phyloP scores from a whole-genome alignment of 345 rosid species.

The Heritiera littoralis region DNA sequence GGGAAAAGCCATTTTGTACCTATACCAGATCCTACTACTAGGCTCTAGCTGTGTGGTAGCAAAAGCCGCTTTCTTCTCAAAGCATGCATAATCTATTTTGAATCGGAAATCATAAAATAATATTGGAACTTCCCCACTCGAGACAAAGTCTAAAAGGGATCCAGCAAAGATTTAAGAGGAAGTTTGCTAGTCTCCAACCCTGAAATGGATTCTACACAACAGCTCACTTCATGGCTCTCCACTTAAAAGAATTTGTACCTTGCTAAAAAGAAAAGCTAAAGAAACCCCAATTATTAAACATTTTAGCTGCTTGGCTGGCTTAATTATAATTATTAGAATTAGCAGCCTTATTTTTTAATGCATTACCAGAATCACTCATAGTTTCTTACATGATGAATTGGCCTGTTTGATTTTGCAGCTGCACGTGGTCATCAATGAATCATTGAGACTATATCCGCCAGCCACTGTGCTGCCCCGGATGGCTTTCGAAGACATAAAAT shows the following conservation, averaged over 20 bases:
- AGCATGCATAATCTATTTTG: background rate
- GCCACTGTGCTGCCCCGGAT: conserved; percentile 84
- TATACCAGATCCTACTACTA: background rate
- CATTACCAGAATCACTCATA: background rate
- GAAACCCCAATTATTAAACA: background rate
- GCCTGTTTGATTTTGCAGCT: conserved; percentile 45
- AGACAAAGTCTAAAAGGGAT: background rate
- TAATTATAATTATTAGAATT: background rate
- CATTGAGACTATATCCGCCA: conserved; percentile 89
- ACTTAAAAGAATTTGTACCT: background rate
- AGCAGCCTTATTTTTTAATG: background rate
- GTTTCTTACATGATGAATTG: background rate
- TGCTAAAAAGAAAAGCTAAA: background rate
- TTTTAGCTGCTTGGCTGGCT: background rate
- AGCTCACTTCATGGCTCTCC: background rate
- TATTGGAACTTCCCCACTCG: background rate
- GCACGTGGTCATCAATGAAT: conserved; percentile 84
- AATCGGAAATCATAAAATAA: conserved; percentile 9
- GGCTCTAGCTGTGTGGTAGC: background rate
- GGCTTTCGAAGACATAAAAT: conserved; percentile 84
- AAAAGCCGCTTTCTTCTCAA: background rate
- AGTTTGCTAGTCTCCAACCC: conserved; percentile 2
- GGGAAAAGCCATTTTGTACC: conserved; percentile 5
- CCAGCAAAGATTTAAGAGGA: conserved; percentile 14
- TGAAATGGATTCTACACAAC: background rate